Conservation (phyloP, 2,329 filamentous ascomycete genomes). For the Ceratocystis papillata region DNA sequence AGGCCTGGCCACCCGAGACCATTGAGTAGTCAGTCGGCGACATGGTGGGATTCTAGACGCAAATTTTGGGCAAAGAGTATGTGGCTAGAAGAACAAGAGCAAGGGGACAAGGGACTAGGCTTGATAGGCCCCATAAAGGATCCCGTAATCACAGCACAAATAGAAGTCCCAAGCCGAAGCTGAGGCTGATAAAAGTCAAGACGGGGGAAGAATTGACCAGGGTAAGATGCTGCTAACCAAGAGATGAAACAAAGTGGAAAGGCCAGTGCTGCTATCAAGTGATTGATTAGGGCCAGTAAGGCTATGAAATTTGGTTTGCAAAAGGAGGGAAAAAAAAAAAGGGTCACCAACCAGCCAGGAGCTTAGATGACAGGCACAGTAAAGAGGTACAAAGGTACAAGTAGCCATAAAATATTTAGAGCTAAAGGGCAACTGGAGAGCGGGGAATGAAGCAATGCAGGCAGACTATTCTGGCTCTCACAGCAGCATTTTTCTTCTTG, state of each 20-base stretch:
- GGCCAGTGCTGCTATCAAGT: not conserved
- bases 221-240: not conserved
- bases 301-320: not conserved
- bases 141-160: not conserved
- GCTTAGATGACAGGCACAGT: not conserved
- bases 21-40: not conserved
- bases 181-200: not conserved
- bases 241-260: not conserved
- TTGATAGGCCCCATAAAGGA: not conserved
- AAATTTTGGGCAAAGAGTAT: not conserved
- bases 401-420: not conserved
- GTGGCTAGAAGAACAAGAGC: not conserved
- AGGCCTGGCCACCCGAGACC: not conserved
- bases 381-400: not conserved
- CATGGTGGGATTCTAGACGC: not conserved
- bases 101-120: not conserved
- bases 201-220: not conserved
- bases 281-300: not conserved
- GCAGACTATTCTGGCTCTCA: not conserved
- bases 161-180: not conserved
- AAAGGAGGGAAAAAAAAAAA: not conserved
- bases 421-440: not conserved
- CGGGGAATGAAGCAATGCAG: not conserved
- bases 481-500: not conserved
- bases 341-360: not conserved